Evolutionary conservation across 108 stramenopile species (phyloP), one percentile per base, ranked within the genome.

Genomic region (Discostella pseudostelligera): DNA sequence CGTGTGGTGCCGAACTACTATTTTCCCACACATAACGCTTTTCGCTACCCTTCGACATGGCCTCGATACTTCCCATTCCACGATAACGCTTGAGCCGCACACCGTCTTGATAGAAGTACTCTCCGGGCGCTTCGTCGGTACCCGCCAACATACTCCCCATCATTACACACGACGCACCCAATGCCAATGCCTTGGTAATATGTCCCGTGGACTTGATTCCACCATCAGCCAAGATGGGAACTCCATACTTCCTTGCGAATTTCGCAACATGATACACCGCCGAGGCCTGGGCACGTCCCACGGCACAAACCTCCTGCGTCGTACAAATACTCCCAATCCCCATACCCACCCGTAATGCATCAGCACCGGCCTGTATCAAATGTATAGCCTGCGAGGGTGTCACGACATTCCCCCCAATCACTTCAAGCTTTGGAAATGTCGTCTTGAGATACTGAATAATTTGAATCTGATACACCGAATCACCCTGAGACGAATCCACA

Each of bases 141-240:
- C 99, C 99, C 20, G 99, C 99, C 57, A 99, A 89, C 98, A 99
- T 96, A 50, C 92, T 88, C 25, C 99, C 99, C 97, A 99, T 99
- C 99, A 99, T 99, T 43, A 98, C 98, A 55, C 94, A 95, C 36
- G 95, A 93, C 25, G 99, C 99, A n/a, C 99, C 99, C 29, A 96
- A 78, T 29, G 83, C 69, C n/a, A 99, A 83, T 0, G 99, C 99
- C 83, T 99, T 99, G 26, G 94, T 97, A 59, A 97, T 98, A 68
- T 98, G 98, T 7, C 98, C 99, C 56, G 98, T 97, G 7, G 88
- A 88, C 62, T 96, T 89, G 74, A 99, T 92, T 24, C 99, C 99
- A 43, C 99, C 99, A 74, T 99, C 99, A 25, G 99, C 99, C 59
- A 98, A 79, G 35, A 97, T 89, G 8, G 99, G 99, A 28, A 99